These are phyloP conservation scores for Pyrrhoderma lamaoense DNA, from an alignment of 1,284 basidiomycete genomes.

Conservation along the genomic window DNA sequence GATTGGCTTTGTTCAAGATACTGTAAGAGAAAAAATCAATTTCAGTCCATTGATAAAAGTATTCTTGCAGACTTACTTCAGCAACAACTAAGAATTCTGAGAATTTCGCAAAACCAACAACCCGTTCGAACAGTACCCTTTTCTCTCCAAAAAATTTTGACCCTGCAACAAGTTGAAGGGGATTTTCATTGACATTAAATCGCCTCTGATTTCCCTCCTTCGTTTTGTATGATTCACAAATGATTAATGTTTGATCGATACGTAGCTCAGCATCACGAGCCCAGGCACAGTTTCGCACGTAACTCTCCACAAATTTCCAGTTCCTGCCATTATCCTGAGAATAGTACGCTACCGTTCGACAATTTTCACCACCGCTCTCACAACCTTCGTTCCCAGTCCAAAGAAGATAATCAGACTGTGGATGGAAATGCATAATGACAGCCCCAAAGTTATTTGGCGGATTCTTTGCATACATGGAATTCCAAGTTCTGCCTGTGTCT, in stretches of 20 bases:
- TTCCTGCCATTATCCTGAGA: conserved; percentile 69
- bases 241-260: conserved; percentile 79
- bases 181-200: conserved; percentile 50
- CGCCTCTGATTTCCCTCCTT: conserved; percentile 76
- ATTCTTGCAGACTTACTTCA: conserved; percentile 47
- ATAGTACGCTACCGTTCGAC: conserved; percentile 70
- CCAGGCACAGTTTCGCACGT: conserved; percentile 92
- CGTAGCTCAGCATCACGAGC: conserved; percentile 72
- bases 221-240: conserved; percentile 84
- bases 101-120: conserved; percentile 95
- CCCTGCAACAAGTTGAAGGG: conserved; percentile 77
- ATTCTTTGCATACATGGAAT: conserved; percentile 48
- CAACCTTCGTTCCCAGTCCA: conserved; percentile 83
- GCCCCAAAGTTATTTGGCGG: conserved; percentile 77
- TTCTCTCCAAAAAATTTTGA: conserved; percentile 67
- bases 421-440: conserved; percentile 83
- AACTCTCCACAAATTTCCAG: conserved; percentile 78
- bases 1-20: conserved; percentile 51
- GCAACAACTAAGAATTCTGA: conserved; percentile 94
- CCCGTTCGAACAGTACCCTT: conserved; percentile 74
- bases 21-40: conserved; percentile 31
- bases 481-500: conserved; percentile 76
- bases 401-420: conserved; percentile 79
- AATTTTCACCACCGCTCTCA: conserved; percentile 36
- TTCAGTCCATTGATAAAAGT: background rate